Conservation (phyloP, 139 green algal species). For the Ettlia oleoabundans region DNA sequence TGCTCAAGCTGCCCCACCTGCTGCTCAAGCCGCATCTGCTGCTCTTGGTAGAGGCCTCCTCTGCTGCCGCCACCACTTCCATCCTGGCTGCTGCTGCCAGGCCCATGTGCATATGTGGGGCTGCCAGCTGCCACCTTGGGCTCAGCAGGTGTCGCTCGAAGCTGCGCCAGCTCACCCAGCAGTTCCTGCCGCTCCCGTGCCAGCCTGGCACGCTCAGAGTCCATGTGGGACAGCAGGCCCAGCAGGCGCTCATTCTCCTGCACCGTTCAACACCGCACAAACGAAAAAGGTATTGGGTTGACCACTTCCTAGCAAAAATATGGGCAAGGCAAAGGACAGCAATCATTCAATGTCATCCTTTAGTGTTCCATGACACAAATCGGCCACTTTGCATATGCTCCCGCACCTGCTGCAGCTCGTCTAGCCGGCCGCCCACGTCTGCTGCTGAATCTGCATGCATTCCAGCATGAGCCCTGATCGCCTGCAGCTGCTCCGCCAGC, state of each 20-base stretch:
- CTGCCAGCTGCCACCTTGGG: not conserved
- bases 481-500: not conserved
- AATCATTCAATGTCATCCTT: too few species aligned
- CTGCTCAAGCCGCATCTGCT: not conserved
- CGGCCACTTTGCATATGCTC: not conserved
- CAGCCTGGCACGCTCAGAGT: constrained; percentile 9
- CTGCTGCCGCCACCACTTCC: not conserved
- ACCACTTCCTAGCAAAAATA: too few species aligned
- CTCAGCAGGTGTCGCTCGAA: not conserved
- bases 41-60: not conserved
- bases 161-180: not conserved
- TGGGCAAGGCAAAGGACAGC: too few species aligned
- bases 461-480: not conserved
- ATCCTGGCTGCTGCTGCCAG: not conserved
- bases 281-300: too few species aligned
- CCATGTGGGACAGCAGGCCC: constrained; percentile 32
- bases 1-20: constrained; percentile 14
- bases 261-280: not conserved
- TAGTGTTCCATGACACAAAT: too few species aligned
- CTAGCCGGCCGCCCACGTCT: not conserved
- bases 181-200: not conserved
- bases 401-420: constrained; percentile 8
- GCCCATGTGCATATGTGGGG: too few species aligned
- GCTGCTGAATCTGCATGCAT: not conserved
- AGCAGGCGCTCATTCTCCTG: constrained; percentile 40